phyloP scores from a whole-genome alignment of 2,329 filamentous ascomycete species.

The Pseudopyrenochaeta lycopersici region DNA sequence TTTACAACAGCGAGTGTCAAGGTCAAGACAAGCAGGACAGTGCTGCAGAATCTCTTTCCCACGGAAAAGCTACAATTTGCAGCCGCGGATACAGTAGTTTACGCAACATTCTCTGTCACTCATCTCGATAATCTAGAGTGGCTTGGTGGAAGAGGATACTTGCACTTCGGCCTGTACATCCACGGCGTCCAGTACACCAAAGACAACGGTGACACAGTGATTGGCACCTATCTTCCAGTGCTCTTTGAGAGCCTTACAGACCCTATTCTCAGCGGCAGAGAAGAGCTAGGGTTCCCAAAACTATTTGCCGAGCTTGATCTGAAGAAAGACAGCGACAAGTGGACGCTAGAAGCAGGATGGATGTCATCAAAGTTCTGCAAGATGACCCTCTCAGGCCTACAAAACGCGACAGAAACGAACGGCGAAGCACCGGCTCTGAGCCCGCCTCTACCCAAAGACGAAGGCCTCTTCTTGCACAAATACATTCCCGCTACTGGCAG shows the following conservation, averaged over 20 bases:
- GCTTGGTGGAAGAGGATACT: constrained; percentile 69
- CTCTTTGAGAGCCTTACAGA: constrained; percentile 68
- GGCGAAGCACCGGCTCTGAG: constrained; percentile 2
- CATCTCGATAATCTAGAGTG: constrained; percentile 63
- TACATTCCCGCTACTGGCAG: constrained; percentile 66
- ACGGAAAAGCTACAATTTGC: constrained; percentile 47
- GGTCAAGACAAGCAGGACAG: constrained; percentile 52
- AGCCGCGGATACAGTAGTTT: constrained; percentile 48
- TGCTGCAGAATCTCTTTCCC: constrained; percentile 53
- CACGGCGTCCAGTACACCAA: constrained; percentile 68
- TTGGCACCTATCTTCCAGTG: constrained; percentile 65
- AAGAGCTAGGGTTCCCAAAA: constrained; percentile 71
- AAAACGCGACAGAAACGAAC: constrained; percentile 17
- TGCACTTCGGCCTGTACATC: constrained; percentile 67
- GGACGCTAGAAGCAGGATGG: constrained; percentile 52
- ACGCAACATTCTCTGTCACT: constrained; percentile 51
- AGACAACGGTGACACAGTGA: constrained; percentile 56
- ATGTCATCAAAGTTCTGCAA: constrained; percentile 45
- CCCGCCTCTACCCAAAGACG: constrained; percentile 41
- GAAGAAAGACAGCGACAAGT: constrained; percentile 46
- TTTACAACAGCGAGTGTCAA: constrained; percentile 52
- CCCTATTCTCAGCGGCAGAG: constrained; percentile 67
- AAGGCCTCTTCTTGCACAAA: constrained; percentile 63
- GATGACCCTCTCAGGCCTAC: constrained; percentile 36
- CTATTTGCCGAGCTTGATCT: constrained; percentile 63